Conservation (phyloP, 2,329 filamentous ascomycete species). For the Microascus cirrosus region DNA sequence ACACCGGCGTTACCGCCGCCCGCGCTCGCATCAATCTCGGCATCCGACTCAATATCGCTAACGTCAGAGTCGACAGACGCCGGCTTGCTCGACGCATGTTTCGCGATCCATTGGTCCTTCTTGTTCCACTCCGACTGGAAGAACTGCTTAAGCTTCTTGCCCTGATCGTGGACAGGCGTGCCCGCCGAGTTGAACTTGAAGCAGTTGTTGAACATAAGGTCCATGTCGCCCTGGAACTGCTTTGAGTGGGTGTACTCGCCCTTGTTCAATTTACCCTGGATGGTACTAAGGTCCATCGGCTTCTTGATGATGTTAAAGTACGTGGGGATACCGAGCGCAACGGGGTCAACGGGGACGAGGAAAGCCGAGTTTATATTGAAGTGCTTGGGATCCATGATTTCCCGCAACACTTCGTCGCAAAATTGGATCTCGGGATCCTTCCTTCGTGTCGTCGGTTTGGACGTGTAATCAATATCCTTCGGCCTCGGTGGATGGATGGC, state of each 20-base stretch:
- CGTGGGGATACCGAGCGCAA: conserved; percentile 83
- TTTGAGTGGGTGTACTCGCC: conserved; percentile 74
- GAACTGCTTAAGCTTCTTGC: conserved; percentile 60
- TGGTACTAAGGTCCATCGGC: conserved; percentile 89
- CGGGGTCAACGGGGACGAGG: conserved; percentile 76
- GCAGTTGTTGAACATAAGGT: conserved; percentile 80
- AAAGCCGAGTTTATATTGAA: conserved; percentile 61
- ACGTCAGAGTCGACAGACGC: conserved; percentile 50
- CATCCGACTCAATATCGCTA: conserved; percentile 60
- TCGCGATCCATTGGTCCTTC: conserved; percentile 72
- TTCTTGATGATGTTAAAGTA: conserved; percentile 94
- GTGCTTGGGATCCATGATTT: conserved; percentile 68
- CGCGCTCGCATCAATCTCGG: conserved; percentile 37
- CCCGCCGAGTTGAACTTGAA: conserved; percentile 74
- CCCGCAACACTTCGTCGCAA: conserved; percentile 68
- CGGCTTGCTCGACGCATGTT: conserved; percentile 47
- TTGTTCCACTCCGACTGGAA: conserved; percentile 68
- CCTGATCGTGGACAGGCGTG: conserved; percentile 62
- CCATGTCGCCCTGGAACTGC: conserved; percentile 76
- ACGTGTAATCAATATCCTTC: conserved; percentile 81
- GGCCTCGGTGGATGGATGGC: conserved; percentile 86
- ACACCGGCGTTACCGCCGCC: conserved; percentile 26
- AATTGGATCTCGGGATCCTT: conserved; percentile 89
- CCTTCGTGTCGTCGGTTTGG: conserved; percentile 72
- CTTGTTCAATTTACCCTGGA: conserved; percentile 61